Conservation (phyloP, 257 asterid species). For the Vinca minor region DNA sequence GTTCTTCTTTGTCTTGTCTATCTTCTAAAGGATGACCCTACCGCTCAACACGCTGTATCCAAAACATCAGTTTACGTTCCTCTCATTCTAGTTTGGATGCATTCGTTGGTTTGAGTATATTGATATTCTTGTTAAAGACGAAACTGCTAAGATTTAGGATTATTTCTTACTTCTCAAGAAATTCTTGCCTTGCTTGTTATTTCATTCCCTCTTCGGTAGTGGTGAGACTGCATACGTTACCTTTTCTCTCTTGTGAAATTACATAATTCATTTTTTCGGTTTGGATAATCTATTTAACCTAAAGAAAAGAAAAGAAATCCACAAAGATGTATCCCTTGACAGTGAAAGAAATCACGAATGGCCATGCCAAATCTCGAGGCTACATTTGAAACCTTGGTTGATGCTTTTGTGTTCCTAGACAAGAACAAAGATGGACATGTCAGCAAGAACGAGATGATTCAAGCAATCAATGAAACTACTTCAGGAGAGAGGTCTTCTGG, state of each 20-base stretch:
- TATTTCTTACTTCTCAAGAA: too few relatives aligned
- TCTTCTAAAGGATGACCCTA: slow-evolving; percentile 68
- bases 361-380: slow-evolving; percentile 67
- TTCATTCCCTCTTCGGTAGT: too few relatives aligned
- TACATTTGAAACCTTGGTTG: slow-evolving; percentile 74
- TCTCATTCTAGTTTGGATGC: background rate
- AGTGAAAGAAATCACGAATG: slow-evolving; percentile 43
- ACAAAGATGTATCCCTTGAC: too few relatives aligned
- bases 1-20: slow-evolving; percentile 89
- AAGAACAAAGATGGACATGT: slow-evolving; percentile 83
- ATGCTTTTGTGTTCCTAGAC: slow-evolving; percentile 79
- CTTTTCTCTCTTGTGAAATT: too few relatives aligned
- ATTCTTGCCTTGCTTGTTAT: too few relatives aligned
- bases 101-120: background rate
- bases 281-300: too few relatives aligned
- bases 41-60: slow-evolving; percentile 41
- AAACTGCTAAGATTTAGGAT: slow-evolving; percentile 6
- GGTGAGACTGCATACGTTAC: too few relatives aligned
- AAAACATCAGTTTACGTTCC: background rate
- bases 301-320: too few relatives aligned
- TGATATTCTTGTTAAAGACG: background rate
- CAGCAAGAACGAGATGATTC: slow-evolving; percentile 73
- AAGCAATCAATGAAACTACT: slow-evolving; percentile 62
- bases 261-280: too few relatives aligned
- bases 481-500: slow-evolving; percentile 81